Percentiles rank a stretch among this genome's conserved stretches.
Evolutionary conservation across 768 basidiomycete species (phyloP).

Genomic region (Tulasnella sp.): DNA sequence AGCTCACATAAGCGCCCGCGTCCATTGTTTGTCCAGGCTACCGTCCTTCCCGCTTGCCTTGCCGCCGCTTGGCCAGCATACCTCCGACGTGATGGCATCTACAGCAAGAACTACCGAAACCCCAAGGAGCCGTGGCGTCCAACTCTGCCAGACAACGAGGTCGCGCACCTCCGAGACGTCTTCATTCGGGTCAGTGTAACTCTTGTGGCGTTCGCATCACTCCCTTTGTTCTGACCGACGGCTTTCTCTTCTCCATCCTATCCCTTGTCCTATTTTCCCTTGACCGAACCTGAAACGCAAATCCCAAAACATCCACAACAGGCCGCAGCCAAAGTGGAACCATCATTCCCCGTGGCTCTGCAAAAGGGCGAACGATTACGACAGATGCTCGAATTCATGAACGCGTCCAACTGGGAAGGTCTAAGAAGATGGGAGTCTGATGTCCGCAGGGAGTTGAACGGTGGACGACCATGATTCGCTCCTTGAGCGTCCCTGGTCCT

Average conservation of each 20-base stretch:
- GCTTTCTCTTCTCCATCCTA: not conserved
- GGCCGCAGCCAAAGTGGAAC: constrained; percentile 26
- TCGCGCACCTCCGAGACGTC: constrained; percentile 21
- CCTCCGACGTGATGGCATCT: constrained; percentile 30
- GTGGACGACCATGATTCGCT: constrained; percentile 2
- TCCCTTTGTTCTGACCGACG: constrained; percentile 6
- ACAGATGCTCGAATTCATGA: constrained; percentile 35
- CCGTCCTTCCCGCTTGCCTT: constrained; percentile 32
- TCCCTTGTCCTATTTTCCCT: not conserved
- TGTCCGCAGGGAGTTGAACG: constrained; percentile 20
- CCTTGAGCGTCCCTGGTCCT: not conserved
- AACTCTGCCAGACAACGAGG: constrained; percentile 23
- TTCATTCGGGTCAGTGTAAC: constrained; percentile 24
- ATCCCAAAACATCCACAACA: constrained; percentile 1
- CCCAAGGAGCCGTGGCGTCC: constrained; percentile 14
- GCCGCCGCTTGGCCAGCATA: constrained; percentile 24
- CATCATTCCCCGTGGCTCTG: constrained; percentile 27
- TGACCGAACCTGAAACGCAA: not conserved
- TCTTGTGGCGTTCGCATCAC: not conserved
- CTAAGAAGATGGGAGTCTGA: constrained; percentile 27
- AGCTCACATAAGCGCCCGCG: constrained; percentile 16
- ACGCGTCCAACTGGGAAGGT: constrained; percentile 31
- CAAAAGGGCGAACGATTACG: constrained; percentile 32
- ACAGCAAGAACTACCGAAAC: constrained; percentile 21
- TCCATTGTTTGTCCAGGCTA: constrained; percentile 30